Evolutionary conservation across 768 basidiomycete genomes (phyloP), one percentile per base, ranked within the genome.

Genomic region (Psilocybe azurescens): DNA sequence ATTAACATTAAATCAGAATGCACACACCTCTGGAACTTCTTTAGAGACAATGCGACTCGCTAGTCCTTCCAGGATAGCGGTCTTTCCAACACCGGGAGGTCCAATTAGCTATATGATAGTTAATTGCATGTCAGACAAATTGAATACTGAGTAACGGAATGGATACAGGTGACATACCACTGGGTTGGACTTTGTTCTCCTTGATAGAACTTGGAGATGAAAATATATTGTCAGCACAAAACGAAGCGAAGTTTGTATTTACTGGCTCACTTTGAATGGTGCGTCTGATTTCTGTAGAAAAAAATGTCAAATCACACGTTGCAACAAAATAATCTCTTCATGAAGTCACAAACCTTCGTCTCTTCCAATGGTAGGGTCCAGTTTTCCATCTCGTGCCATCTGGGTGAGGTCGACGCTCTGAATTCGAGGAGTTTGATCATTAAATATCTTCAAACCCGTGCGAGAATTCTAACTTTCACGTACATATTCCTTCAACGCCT

Each of bases 41-140:
- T 89, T 92, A 3, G 90, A 85, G 0, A 96, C 87, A 56, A 97
- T 95, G 24, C 95, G 81, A 66, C 86, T 90, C 0, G 95, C 95
- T 14, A 97, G 82, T 2, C 95, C 95, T 76, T 96, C 95, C 11
- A 96, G 73, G 55, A 97, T 95, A 0, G 95, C 94, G 0, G 95
- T 97, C 77, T 97, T 97, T 0, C 95, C 95, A 11, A 95, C 93
- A 60, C 95, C 95, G 2, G 94, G 93, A 28, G 92, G 89, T 5
- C 93, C 91, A 58, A 93, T 91, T 50, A 93, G 82, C 89, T 91
- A 61, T 29, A 11, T 13, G 6, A 24, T 24, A 24, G 24, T 51
- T 33, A 33, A 0, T 6, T 51, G 18, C 58, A 2, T n/a, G 52
- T 33, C n/a, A 14, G 53, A 18, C 18, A n/a, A 5, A 55, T 13